Percentiles rank a stretch among this genome's conserved stretches.
These are phyloP conservation scores for Clitoria ternatea DNA, from an alignment of 306 rosid species.

Conservation along the genomic window DNA sequence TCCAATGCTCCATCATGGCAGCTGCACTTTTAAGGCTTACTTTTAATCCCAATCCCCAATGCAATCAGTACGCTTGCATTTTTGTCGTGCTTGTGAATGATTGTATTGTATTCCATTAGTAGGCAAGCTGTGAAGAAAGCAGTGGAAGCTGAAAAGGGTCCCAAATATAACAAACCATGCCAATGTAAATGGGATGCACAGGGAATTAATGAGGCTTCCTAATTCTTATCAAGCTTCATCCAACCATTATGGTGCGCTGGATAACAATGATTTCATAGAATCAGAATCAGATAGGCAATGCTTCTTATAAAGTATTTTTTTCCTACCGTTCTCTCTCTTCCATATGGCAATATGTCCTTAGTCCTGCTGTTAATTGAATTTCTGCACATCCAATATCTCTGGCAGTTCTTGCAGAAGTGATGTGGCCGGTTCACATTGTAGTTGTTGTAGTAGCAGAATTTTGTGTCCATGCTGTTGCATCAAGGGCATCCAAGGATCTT, in stretches of 20 bases:
- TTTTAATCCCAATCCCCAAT: too few species aligned
- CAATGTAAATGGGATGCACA: conserved; percentile 59
- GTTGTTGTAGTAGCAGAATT: conserved; percentile 82
- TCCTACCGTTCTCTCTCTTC: background rate
- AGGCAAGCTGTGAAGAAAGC: conserved; percentile 70
- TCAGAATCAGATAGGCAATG: conserved; percentile 94
- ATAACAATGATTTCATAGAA: conserved; percentile 70
- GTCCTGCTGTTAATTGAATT: background rate
- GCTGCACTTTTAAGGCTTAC: too few species aligned
- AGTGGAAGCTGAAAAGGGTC: conserved; percentile 58
- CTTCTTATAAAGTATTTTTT: conserved; percentile 79
- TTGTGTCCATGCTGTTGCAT: conserved; percentile 87
- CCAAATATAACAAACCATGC: conserved; percentile 34
- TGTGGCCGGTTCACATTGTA: conserved; percentile 89
- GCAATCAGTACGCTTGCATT: too few species aligned
- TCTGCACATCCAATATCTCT: conserved; percentile 53
- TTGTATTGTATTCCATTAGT: conserved; percentile 25
- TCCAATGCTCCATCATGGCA: too few species aligned
- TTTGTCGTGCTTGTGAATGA: conserved; percentile 25
- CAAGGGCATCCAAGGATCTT: conserved; percentile 77
- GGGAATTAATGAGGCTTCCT: conserved; percentile 88
- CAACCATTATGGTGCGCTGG: conserved; percentile 46
- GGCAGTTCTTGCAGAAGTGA: conserved; percentile 89
- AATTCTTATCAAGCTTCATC: conserved; percentile 51
- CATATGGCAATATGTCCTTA: background rate